phyloP scores from a whole-genome alignment of 2,329 filamentous ascomycete genomes.

The Fusarium goolgardi region DNA sequence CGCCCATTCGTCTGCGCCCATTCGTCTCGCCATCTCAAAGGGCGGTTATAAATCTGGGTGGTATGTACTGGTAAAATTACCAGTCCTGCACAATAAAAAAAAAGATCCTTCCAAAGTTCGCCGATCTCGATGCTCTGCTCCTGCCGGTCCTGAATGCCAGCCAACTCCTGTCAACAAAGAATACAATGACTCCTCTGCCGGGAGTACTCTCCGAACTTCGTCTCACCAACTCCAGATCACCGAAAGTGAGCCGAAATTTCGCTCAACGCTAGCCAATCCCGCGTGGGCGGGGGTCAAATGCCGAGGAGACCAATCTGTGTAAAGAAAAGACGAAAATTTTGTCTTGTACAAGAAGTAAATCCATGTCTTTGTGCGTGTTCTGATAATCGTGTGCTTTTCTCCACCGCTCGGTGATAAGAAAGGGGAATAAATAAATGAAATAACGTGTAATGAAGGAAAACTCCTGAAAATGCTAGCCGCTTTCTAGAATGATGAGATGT shows the following conservation, averaged over 20 bases:
- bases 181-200: slow-evolving; percentile 32
- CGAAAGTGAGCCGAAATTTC: slow-evolving; percentile 38
- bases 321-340: slow-evolving; percentile 13
- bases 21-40: slow-evolving; percentile 25
- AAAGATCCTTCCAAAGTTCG: slow-evolving; percentile 17
- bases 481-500: slow-evolving; percentile 41
- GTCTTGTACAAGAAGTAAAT: slow-evolving; percentile 37
- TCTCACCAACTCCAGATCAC: slow-evolving; percentile 30
- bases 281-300: slow-evolving; percentile 29
- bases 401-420: slow-evolving; percentile 36
- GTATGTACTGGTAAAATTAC: slow-evolving; percentile 15
- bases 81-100: slow-evolving; percentile 18
- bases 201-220: slow-evolving; percentile 28
- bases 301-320: slow-evolving; percentile 19
- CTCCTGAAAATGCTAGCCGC: slow-evolving; percentile 44
- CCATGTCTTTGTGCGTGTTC: slow-evolving; percentile 33
- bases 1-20: slow-evolving; percentile 36
- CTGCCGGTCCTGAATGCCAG: slow-evolving; percentile 13
- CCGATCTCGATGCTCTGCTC: slow-evolving; percentile 17
- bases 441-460: slow-evolving; percentile 38
- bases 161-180: slow-evolving; percentile 40
- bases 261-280: slow-evolving; percentile 22
- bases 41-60: slow-evolving; percentile 28
- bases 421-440: slow-evolving; percentile 33
- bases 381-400: slow-evolving; percentile 31